phyloP scores from a whole-genome alignment of 1,284 basidiomycete genomes.

The Quambalaria eucalypti region DNA sequence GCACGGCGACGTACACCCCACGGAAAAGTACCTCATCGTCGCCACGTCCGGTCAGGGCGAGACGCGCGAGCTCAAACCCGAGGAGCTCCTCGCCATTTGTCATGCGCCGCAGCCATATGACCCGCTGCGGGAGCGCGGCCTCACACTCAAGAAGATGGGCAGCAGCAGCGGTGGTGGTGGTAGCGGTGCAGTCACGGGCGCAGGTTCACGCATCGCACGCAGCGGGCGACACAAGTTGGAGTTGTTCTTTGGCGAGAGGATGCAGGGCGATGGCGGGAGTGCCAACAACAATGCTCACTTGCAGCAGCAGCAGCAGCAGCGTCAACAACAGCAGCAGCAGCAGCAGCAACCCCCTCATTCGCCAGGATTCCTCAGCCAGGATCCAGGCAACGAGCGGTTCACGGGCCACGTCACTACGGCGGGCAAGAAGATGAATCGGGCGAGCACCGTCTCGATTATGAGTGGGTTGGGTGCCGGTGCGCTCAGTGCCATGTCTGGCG shows the following conservation, averaged over 20 bases:
- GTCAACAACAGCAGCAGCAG: constrained; percentile 14
- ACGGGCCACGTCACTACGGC: constrained; percentile 23
- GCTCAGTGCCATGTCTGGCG: background rate
- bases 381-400: constrained; percentile 26
- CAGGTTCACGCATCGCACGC: constrained; percentile 15
- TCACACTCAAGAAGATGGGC: constrained; percentile 55
- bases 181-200: background rate
- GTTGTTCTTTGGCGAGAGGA: constrained; percentile 58
- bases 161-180: background rate
- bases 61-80: constrained; percentile 28
- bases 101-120: constrained; percentile 71
- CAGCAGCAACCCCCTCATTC: background rate
- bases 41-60: constrained; percentile 34
- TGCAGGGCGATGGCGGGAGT: constrained; percentile 15
- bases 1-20: constrained; percentile 16
- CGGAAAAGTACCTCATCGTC: constrained; percentile 37
- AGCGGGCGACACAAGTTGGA: constrained; percentile 49
- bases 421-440: constrained; percentile 70
- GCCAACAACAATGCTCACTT: constrained; percentile 13
- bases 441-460: constrained; percentile 85
- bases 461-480: constrained; percentile 61
- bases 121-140: constrained; percentile 65
- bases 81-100: constrained; percentile 74
- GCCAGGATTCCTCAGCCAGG: constrained; percentile 5
- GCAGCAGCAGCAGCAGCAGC: too few relatives aligned